Evolutionary conservation across 1,284 basidiomycete genomes (phyloP), one percentile per base, ranked within the genome.

Genomic region (Fomitopsis betulina): DNA sequence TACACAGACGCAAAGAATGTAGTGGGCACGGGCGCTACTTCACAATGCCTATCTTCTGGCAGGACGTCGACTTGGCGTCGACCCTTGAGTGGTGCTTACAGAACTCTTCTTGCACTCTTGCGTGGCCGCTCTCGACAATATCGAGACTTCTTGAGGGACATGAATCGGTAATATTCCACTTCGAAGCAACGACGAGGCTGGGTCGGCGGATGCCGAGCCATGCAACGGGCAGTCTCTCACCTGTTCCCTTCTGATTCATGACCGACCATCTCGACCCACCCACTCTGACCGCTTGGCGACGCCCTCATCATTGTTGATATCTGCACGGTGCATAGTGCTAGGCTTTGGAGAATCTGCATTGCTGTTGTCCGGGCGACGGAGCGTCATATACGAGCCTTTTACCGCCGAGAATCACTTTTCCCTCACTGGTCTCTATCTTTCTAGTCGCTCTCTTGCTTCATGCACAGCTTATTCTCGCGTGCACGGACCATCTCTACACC

Each of bases 401-500:
- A 27, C 5, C 5, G 21, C 21, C 15, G 6, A 17, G 21, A 23
- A 23, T 3, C 47, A 30, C 30, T n/a, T 32, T 30, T 37, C 33
- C 30, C 10, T 6, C 45, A 21, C 45, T 17, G n/a, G 25, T 23
- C 45, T 27, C 8, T 27, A 15, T 25, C 45, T 33, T n/a, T n/a
- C 49, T 33, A 19, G 49, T 37, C 68, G 60, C 62, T 68, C 66
- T 59, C 67, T 67, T 55, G 67, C 68, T 75, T 75, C 65, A 83
- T 83, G 82, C 81, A 77, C 67, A 81, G 77, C 67, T 67, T 84
- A 73, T 83, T 83, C 72, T 81, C 82, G 68, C 80, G 81, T 58
- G 68, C 79, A 61, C 77, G 81, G 59, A 83, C 82, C 51, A 74
- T 72, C 55, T 83, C 82, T n/a, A 78, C 76, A 1, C 72, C 78